These are phyloP conservation scores for Quercus robur DNA, from an alignment of 306 rosid genomes.

Conservation along the genomic window DNA sequence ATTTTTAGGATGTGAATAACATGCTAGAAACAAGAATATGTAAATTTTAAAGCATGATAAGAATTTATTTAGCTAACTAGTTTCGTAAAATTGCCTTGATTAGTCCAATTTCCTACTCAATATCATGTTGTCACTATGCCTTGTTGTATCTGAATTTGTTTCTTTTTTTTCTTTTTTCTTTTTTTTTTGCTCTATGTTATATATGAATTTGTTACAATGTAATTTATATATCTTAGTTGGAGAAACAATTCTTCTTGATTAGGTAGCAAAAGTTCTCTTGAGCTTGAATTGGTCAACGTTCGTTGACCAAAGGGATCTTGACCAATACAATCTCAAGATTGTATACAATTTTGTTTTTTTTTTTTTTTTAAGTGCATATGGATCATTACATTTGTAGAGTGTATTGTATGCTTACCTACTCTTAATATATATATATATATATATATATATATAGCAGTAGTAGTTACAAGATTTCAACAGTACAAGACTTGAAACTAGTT, in stretches of 20 bases:
- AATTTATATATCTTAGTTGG: background rate
- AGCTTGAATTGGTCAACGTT: conserved; percentile 29
- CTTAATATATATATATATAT: too few relatives aligned
- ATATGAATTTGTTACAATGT: too few relatives aligned
- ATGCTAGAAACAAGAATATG: too few relatives aligned
- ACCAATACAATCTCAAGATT: conserved; percentile 33
- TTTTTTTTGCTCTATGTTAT: too few relatives aligned
- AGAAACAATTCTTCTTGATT: background rate
- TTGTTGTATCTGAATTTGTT: background rate
- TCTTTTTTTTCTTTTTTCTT: too few relatives aligned
- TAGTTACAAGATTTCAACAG: too few relatives aligned
- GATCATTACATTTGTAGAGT: background rate
- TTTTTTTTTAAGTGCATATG: background rate
- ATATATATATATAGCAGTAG: too few relatives aligned
- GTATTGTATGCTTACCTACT: background rate
- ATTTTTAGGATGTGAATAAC: too few relatives aligned
- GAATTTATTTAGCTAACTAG: too few relatives aligned
- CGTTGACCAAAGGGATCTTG: conserved; percentile 34
- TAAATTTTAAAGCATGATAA: too few relatives aligned
- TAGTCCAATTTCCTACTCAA: conserved; percentile 6
- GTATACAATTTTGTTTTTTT: background rate
- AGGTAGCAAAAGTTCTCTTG: background rate
- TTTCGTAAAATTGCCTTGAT: background rate
- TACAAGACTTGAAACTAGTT: too few relatives aligned
- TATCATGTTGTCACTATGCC: background rate